Base-by-base conservation (phyloP, 352 stramenopile genomes). In the Globisporangium okanoganense region DNA sequence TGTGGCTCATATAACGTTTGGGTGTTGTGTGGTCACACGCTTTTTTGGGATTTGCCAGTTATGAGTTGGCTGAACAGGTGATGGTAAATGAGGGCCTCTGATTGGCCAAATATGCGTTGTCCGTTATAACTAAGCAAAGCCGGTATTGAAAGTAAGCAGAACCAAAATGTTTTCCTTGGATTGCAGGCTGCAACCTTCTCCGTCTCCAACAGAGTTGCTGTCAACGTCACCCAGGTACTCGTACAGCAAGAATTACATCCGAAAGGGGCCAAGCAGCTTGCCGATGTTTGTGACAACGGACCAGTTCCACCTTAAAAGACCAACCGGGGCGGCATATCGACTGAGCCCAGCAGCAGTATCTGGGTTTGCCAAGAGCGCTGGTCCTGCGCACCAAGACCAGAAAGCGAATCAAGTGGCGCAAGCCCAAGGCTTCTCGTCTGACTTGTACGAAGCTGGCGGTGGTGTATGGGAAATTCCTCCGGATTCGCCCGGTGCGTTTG, bases 201-300 rank as follows among this genome's bases (percentile, higher is more conserved):
- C n/a, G n/a, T n/a, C n/a, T n/a, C 80, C 83, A 1, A 73, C 74
- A 13, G 83, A 92, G 47, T 44, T 92, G 31, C 61, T 90, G 9
- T 92, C 81, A 2, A 90, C 79, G 2, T 90, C 83, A 3, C 83
- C 83, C 29, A 80, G 77, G 0, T 90, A 90, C 58, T 85, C 75
- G 13, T 86, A 88, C 66, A 87, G 71, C 61, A 92, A 87, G 62
- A 84, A 86, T 31, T 88, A 77, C 43, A 67, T 82, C 49, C 59
- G 64, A 44, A 76, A 78, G 22, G 61, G 71, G 41, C 69, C 72
- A 6, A 77, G 79, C 22, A 79, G 65, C 29, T 43, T 76, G 9
- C 78, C 78, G 5, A 85, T 79, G 13, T 85, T 90, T 47, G 62
- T 78, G 20, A 88, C 79, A 13, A 92, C 78, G 0, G 79, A 88